A percentile compares a stretch with the other conserved stretches of the same genome.
These are phyloP conservation scores for Mycena capillaripes DNA, from an alignment of 768 basidiomycete species.

Conservation along the genomic window DNA sequence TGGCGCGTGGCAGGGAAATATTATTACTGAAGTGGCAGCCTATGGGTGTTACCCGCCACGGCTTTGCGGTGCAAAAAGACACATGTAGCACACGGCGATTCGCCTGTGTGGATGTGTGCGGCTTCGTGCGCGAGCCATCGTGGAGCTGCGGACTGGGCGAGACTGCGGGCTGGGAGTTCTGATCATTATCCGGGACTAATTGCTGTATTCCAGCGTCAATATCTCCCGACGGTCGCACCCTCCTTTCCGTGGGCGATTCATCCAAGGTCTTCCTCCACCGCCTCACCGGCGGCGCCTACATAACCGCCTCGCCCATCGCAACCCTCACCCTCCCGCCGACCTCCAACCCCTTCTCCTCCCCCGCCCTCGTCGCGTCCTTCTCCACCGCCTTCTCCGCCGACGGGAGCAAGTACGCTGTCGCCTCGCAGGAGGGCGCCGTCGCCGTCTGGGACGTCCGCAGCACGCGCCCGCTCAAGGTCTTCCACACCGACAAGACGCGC, in stretches of 20 bases:
- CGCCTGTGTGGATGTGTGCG: no score
- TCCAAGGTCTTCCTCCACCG: slow-evolving; percentile 87
- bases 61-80: no score
- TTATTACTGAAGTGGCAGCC: no score
- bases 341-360: slow-evolving; percentile 50
- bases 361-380: slow-evolving; percentile 79
- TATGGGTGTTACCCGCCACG: no score
- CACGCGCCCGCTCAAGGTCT: slow-evolving; percentile 76
- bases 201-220: slow-evolving; percentile 75
- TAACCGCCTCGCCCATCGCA: slow-evolving; percentile 76
- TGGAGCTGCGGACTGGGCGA: no score
- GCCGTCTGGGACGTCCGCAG: slow-evolving; percentile 89
- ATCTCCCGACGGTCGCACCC: slow-evolving; percentile 88
- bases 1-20: no score
- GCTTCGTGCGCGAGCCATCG: no score
- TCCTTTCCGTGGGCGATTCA: slow-evolving; percentile 94
- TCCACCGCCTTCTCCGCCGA: slow-evolving; percentile 84
- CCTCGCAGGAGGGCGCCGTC: slow-evolving; percentile 85
- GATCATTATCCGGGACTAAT: background rate
- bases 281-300: slow-evolving; percentile 72
- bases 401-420: slow-evolving; percentile 85
- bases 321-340: slow-evolving; percentile 77
- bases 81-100: no score
- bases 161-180: no score
- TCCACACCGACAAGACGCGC: slow-evolving; percentile 67